Base-by-base conservation (phyloP, 2,329 filamentous ascomycete genomes). In the Aspergillus glaucus region DNA sequence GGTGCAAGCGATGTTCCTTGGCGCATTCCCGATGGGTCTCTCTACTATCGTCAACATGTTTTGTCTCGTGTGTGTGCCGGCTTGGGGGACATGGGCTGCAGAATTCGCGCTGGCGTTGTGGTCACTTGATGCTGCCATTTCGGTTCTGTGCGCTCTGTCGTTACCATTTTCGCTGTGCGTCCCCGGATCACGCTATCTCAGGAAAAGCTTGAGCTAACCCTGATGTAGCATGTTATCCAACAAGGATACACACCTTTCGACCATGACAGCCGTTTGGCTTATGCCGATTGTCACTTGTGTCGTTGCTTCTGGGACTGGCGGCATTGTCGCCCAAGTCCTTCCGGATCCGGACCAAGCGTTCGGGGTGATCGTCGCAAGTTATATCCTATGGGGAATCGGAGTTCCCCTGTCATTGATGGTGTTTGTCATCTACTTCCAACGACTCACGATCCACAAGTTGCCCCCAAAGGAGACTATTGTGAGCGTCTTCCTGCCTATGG, bases 301-400 rank as follows among this genome's bases (percentile, higher is more conserved):
- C 43, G 82, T 87, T 36, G 80, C 82, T 3, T 73, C 84, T 1
- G 80, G 79, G 1, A 76, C 81, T 0, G 85, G 85, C 7, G 79
- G 76, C 24, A 70, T 84, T 45, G 72, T 87, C 0, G 81, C 84
- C 7, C 73, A 75, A 6, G 72, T 77, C 9, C 71, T 87, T 1
- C 73, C 76, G 1, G 67, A 80, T 53, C 66, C 68, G 0, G 63
- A 75, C 26, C 72, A 81, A 51, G 81, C 80, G 3, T 67, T 85
- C 14, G 76, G 75, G 37, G 87, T 84, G 0, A 62, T 87, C 26
- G 67, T 87, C 15, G 72, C 73, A 10, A 81, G 77, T 12, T 88
- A 87, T 62, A 70, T 86, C 12, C 76, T 87, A 53, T 87, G 82
- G 82, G 84, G 84, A 1, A 79, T 83, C 47, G 80, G 82, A 4